Base-by-base conservation (phyloP, 2,329 filamentous ascomycete genomes). In the Tolypocladium amazonense region DNA sequence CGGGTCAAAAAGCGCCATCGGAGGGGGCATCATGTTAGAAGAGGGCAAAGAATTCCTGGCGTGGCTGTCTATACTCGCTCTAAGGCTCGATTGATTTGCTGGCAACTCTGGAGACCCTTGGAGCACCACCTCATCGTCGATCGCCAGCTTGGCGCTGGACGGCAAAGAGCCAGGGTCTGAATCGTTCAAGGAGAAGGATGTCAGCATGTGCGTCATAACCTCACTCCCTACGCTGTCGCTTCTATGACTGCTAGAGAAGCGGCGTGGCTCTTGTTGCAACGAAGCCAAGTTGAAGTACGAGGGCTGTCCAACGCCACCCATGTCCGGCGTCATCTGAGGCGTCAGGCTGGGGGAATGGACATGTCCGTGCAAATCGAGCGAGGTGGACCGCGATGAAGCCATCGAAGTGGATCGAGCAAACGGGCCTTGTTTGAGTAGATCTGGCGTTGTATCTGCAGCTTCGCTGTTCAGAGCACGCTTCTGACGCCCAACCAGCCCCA, bases 221-320 rank as follows among this genome's bases (percentile, higher is more conserved):
- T 97, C 94, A 68, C 92, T 96, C 18, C 92, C 90, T 41, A 89
- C 90, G 68, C 92, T 97, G 65, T 99, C 94, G 72, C 93, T 97
- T 60, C 93, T 86, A 65, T 90, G 88, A 23, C 89, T 89, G 14
- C 69, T 73, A 5, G 92, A 95, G 25, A 89, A 81, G 56, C 90
- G 85, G 35, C 82, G 79, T 27, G 83, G 80, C 64, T 92, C 91
- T 63, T 77, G 74, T 3, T 74, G 71, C 11, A 72, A 60, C 74
- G 85, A 71, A 64, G 86, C 69, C 71, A 96, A 78, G 70, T 80
- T 96, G 74, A 99, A 97, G 75, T 97, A 99, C 0, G 93, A 97
- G 1, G 94, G 93, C 67, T 95, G 92, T 8, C 83, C 82, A n/a
- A 90, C 74, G 58, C 80, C 78, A 25, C 81, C 79, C 4, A 78